A percentile compares a stretch with the other conserved stretches of the same genome.
Evolutionary conservation across 2,329 filamentous ascomycete species (phyloP).

Genomic region (Fulvia fulva): DNA sequence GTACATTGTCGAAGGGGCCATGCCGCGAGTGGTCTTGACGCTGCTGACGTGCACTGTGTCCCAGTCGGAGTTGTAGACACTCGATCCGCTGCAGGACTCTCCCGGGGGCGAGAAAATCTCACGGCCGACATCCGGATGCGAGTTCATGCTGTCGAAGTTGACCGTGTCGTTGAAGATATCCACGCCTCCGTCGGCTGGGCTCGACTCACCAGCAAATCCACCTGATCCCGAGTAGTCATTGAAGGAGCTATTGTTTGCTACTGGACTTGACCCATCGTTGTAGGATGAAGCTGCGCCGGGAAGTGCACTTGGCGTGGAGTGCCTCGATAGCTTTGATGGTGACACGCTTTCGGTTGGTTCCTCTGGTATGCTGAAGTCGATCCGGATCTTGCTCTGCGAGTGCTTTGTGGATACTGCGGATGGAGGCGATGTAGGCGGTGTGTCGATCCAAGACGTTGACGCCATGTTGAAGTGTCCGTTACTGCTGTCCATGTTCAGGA

Average conservation of each 20-base stretch:
- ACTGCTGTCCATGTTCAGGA: constrained; percentile 26
- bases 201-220: constrained; percentile 20
- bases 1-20: constrained; percentile 77
- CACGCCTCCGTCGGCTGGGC: constrained; percentile 16
- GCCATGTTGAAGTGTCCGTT: constrained; percentile 23
- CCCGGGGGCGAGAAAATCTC: constrained; percentile 29
- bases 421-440: constrained; percentile 31
- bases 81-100: constrained; percentile 27
- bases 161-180: constrained; percentile 22
- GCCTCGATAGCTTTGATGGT: constrained; percentile 23
- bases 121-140: constrained; percentile 23
- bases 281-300: constrained; percentile 8
- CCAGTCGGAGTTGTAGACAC: constrained; percentile 28
- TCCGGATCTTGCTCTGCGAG: constrained; percentile 15
- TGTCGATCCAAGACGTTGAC: constrained; percentile 28
- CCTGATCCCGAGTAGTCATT: constrained; percentile 11
- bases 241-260: constrained; percentile 9
- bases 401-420: constrained; percentile 12
- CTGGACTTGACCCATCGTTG: constrained; percentile 21
- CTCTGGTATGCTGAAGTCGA: constrained; percentile 23
- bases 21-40: constrained; percentile 16
- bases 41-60: constrained; percentile 20
- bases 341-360: constrained; percentile 20
- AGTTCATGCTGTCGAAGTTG: constrained; percentile 22
- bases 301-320: constrained; percentile 20